Evolutionary conservation across 768 basidiomycete genomes (phyloP).

Genomic region (Rickenella mellea): DNA sequence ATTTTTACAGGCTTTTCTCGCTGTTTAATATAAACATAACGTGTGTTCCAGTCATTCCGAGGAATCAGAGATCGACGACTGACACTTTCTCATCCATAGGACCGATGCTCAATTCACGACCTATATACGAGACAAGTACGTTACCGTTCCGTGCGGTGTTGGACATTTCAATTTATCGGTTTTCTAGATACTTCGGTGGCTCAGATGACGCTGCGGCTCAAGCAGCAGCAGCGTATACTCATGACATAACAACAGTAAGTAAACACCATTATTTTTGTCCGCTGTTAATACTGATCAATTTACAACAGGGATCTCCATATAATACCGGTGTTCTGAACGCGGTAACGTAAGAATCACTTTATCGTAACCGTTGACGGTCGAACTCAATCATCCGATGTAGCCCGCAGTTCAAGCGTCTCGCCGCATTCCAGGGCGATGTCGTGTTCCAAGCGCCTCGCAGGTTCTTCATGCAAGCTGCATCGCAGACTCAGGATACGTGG

Average conservation of each 20-base stretch:
- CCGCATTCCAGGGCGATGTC: slow-evolving; percentile 15
- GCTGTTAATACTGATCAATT: too few relatives aligned
- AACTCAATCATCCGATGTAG: neutral
- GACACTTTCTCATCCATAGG: too few relatives aligned
- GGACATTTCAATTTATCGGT: neutral
- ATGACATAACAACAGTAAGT: slow-evolving; percentile 7
- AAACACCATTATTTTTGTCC: neutral
- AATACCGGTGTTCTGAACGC: too few relatives aligned
- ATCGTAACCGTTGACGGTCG: too few relatives aligned
- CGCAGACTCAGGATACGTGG: slow-evolving; percentile 28
- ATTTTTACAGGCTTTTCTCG: neutral
- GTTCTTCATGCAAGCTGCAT: slow-evolving; percentile 10
- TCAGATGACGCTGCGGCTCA: too few relatives aligned
- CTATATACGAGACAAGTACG: neutral
- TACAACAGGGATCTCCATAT: slow-evolving; percentile 13
- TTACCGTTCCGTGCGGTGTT: too few relatives aligned
- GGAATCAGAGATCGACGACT: neutral
- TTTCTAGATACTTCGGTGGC: neutral
- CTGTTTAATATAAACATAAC: neutral
- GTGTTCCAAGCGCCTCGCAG: slow-evolving; percentile 13
- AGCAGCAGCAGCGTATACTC: slow-evolving; percentile 11
- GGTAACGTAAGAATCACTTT: too few relatives aligned
- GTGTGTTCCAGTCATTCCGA: neutral
- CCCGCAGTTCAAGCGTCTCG: slow-evolving; percentile 12
- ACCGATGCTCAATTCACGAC: neutral